Base-by-base conservation (phyloP, 1,284 basidiomycete species). In the Ceratobasidium papillatum region DNA sequence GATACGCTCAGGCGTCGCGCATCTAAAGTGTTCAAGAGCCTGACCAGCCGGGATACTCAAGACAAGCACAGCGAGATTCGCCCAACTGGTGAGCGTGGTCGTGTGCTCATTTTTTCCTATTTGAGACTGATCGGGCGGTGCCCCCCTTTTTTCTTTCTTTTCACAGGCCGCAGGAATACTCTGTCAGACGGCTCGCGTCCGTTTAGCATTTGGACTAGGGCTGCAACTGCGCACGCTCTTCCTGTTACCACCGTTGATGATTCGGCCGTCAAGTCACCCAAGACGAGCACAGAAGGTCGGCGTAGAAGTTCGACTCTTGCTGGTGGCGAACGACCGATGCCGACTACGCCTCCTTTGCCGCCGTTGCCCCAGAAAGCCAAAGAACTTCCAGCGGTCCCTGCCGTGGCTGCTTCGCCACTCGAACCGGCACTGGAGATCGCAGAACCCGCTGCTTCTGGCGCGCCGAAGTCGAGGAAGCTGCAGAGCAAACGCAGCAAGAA, bases 281-380 rank as follows among this genome's bases (percentile, higher is more conserved):
- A 54, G 17, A 71, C 47, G 22, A 58, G 52, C n/a, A 41, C 8
- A 30, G 66, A 43, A 45, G 54, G 52, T 54, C 66, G 66, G 32
- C 66, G 66, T 34, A 71, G 66, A 45, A 71, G 66, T 52, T 58
- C 66, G 14, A 71, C 66, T 11, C n/a, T 71, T 19, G 54, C 51
- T 32, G 52, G 54, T 47, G 66, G 56, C 54, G 66, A 71, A 34
- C 43, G 43, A 52, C 52, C 25, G 27, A 38, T n/a, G 27, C 54
- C 17, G 19, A 47, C n/a, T 27, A 45, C 66, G 27, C 66, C 66
- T 59, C 52, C 66, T 2, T 30, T 56, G 41, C 54, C 66, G 27
- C 54, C 52, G 17, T 9, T 59, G 25, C 38, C 66, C 25, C 41
- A 11, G 38, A 45, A n/a, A 38, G 45, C 45, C 19, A 63, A 38